Percentiles rank a stretch among this genome's conserved stretches.
These are phyloP conservation scores for Leptomonas pyrrhocoris DNA, from an alignment of 208 protist genomes.

Conservation along the genomic window DNA sequence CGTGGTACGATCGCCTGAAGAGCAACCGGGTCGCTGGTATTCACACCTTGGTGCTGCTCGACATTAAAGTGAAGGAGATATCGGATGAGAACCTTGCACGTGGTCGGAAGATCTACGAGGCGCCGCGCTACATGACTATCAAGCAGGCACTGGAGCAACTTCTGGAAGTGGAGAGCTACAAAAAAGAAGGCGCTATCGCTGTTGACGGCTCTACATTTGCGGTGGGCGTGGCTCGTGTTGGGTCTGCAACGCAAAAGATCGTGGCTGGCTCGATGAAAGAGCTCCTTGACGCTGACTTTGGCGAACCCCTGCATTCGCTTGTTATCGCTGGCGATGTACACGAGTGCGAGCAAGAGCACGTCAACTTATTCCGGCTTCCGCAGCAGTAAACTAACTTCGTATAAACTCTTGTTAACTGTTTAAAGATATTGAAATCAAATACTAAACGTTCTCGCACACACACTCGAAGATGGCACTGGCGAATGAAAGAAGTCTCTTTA, in stretches of 20 bases:
- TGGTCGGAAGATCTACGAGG: constrained; percentile 96
- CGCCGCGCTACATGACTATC: constrained; percentile 99
- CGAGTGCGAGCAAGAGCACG: constrained; percentile 92
- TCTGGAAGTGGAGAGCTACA: constrained; percentile 91
- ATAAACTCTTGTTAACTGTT: constrained; percentile 6
- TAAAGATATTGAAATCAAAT: background rate
- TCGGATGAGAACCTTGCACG: constrained; percentile 96
- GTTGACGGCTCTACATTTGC: constrained; percentile 85
- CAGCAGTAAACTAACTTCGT: constrained; percentile 2
- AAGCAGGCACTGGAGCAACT: constrained; percentile 96
- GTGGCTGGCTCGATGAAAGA: constrained; percentile 93
- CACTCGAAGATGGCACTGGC: background rate
- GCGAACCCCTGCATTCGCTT: constrained; percentile 96
- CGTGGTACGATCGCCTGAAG: constrained; percentile 97
- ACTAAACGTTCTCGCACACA: background rate
- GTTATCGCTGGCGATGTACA: constrained; percentile 97
- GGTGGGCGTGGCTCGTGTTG: constrained; percentile 97
- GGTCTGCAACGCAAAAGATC: constrained; percentile 92
- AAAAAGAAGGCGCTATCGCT: constrained; percentile 68
- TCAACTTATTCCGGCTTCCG: constrained; percentile 65
- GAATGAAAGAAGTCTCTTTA: background rate
- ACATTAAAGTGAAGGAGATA: constrained; percentile 99
- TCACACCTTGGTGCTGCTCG: constrained; percentile 98
- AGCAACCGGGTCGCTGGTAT: constrained; percentile 91
- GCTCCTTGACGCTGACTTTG: constrained; percentile 95